Conservation (phyloP, 208 protist genomes). For the Eutreptiella sp. region DNA sequence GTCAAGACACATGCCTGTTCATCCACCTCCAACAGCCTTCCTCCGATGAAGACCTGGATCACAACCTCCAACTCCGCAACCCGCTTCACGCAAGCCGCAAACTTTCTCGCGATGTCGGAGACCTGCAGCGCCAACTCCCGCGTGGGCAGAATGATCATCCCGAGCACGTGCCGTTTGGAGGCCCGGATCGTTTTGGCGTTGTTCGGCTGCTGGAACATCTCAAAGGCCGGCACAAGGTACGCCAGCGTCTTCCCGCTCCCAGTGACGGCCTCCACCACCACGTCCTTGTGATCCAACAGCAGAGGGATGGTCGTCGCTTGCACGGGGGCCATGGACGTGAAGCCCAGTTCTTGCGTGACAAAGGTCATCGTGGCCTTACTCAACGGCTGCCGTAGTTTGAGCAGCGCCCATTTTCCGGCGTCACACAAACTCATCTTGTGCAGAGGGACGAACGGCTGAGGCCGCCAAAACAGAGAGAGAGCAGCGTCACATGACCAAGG, state of each 20-base stretch:
- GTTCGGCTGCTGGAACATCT: conserved; percentile 64
- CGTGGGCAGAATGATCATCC: conserved; percentile 78
- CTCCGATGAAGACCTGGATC: conserved; percentile 73
- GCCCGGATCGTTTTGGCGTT: conserved; percentile 42
- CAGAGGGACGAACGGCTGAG: too few relatives aligned
- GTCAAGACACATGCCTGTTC: too few relatives aligned
- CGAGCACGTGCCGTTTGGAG: conserved; percentile 54
- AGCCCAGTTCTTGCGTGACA: conserved; percentile 48
- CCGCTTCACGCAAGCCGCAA: conserved; percentile 56
- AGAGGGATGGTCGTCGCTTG: conserved; percentile 81
- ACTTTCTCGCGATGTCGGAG: conserved; percentile 57
- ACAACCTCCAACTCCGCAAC: conserved; percentile 41
- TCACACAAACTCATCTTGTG: too few relatives aligned
- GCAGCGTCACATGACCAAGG: too few relatives aligned
- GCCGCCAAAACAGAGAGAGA: too few relatives aligned
- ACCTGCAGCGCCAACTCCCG: conserved; percentile 90
- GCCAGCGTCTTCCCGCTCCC: conserved; percentile 88
- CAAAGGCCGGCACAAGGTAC: conserved; percentile 75
- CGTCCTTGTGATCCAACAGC: conserved; percentile 76
- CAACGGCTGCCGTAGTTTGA: not conserved
- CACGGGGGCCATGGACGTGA: conserved; percentile 76
- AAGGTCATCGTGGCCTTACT: not conserved
- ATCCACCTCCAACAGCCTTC: conserved; percentile 64
- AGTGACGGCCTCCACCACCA: conserved; percentile 83
- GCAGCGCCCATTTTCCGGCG: too few relatives aligned